A percentile compares a stretch with the other conserved stretches of the same genome.
These are phyloP conservation scores for Microbotryum scabiosae DNA, from an alignment of 1,284 basidiomycete genomes.

Conservation along the genomic window DNA sequence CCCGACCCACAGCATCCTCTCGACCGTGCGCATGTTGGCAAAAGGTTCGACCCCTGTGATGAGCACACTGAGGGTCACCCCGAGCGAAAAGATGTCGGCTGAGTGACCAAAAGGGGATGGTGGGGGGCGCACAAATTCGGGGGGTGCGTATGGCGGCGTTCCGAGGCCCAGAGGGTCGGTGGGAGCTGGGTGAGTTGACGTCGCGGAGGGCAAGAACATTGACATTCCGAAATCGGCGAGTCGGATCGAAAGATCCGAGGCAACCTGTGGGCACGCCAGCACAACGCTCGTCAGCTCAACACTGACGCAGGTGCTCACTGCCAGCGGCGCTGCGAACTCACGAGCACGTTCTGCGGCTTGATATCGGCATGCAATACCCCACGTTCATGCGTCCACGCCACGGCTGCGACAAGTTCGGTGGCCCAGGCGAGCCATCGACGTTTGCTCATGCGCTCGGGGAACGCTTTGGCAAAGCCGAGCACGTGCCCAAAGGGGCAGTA, in stretches of 20 bases:
- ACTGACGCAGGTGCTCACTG: too few species aligned
- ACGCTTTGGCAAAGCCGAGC: slow-evolving; percentile 39
- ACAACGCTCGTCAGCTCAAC: neutral
- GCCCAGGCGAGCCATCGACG: slow-evolving; percentile 42
- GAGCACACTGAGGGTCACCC: slow-evolving; percentile 45
- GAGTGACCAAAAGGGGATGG: slow-evolving; percentile 43
- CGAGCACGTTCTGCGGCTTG: slow-evolving; percentile 41
- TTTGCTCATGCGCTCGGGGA: slow-evolving; percentile 38
- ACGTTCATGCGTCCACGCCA: slow-evolving; percentile 43
- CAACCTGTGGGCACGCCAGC: slow-evolving; percentile 20
- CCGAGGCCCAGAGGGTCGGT: slow-evolving; percentile 44
- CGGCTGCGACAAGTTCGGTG: slow-evolving; percentile 39
- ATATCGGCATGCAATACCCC: slow-evolving; percentile 46
- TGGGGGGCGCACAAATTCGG: slow-evolving; percentile 43
- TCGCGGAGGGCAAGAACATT: slow-evolving; percentile 37
- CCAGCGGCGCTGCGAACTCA: slow-evolving; percentile 1
- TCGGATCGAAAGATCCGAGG: slow-evolving; percentile 34
- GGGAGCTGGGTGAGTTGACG: slow-evolving; percentile 30
- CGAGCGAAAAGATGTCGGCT: slow-evolving; percentile 47
- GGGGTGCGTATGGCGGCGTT: slow-evolving; percentile 46
- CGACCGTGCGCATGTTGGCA: slow-evolving; percentile 38
- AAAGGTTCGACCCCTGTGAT: slow-evolving; percentile 46
- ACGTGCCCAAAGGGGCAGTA: slow-evolving; percentile 41
- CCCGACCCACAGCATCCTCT: slow-evolving; percentile 44
- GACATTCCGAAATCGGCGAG: slow-evolving; percentile 47